Conservation (phyloP, 495 filamentous ascomycete species). For the Tetracladium setigerum region DNA sequence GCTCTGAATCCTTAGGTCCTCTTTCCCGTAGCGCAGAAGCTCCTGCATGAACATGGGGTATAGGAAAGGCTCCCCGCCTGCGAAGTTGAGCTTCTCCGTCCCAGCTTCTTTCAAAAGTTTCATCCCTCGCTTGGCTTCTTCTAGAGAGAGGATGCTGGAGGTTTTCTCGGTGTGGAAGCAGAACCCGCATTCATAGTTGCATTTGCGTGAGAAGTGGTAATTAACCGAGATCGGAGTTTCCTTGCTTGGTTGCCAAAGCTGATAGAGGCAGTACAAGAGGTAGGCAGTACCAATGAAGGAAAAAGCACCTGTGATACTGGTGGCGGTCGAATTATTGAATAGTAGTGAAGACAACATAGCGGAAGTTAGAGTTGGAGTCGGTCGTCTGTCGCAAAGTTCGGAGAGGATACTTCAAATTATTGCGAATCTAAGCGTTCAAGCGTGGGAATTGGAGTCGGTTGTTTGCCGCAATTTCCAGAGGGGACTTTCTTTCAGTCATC, state of each 20-base stretch:
- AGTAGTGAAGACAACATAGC: constrained; percentile 6
- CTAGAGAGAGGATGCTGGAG: constrained; percentile 30
- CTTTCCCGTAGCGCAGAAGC: constrained; percentile 43
- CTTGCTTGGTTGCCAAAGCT: constrained; percentile 9
- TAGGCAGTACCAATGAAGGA: background rate
- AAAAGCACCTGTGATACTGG: constrained; percentile 1
- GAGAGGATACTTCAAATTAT: background rate
- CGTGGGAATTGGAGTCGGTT: too few species aligned
- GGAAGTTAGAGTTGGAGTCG: background rate
- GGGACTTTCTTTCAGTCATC: too few species aligned
- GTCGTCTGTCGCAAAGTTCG: background rate
- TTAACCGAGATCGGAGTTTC: constrained; percentile 36
- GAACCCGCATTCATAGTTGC: too few species aligned
- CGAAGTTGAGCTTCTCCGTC: constrained; percentile 54
- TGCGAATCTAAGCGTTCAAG: too few species aligned
- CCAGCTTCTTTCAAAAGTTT: constrained; percentile 39
- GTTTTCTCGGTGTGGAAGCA: constrained; percentile 50
- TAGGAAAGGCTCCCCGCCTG: constrained; percentile 54
- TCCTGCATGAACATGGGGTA: constrained; percentile 38
- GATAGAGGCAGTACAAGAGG: background rate
- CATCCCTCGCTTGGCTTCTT: constrained; percentile 36
- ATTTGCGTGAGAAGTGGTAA: constrained; percentile 42
- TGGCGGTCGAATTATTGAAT: constrained; percentile 4
- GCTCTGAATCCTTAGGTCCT: constrained; percentile 38
- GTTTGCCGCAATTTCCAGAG: too few species aligned